A percentile compares a stretch with the other conserved stretches of the same genome.
Conservation (phyloP, 75 land plant genomes). For the Picea sitchensis region DNA sequence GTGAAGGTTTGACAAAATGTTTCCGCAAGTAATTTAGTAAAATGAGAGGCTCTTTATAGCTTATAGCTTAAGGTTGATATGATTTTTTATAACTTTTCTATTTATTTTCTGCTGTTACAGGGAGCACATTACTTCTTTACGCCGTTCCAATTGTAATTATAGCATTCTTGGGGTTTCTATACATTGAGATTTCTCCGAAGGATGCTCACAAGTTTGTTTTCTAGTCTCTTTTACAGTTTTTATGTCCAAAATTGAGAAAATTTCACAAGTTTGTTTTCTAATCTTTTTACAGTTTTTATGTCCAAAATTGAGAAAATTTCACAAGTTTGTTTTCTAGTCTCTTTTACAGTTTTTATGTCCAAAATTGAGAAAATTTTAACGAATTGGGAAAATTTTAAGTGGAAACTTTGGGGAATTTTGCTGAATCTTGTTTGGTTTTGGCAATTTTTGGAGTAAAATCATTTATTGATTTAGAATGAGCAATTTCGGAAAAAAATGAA, state of each 20-base stretch:
- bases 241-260: not conserved
- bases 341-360: not conserved
- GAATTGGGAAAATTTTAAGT: too few relatives aligned
- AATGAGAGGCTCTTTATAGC: not conserved
- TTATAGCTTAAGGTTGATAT: not conserved
- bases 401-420: too few relatives aligned
- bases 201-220: constrained; percentile 20
- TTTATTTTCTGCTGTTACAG: constrained; percentile 18
- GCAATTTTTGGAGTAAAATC: too few relatives aligned
- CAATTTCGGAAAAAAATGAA: too few relatives aligned
- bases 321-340: constrained; percentile 12
- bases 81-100: not conserved
- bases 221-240: not conserved
- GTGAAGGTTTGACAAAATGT: not conserved
- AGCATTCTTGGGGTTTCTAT: constrained; percentile 32
- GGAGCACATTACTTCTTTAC: constrained; percentile 44
- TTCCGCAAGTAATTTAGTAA: not conserved
- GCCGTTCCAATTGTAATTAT: constrained; percentile 45
- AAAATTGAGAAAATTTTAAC: not conserved
- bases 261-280: too few relatives aligned
- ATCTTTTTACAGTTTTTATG: too few relatives aligned
- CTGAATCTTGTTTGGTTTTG: too few relatives aligned
- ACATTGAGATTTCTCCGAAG: constrained; percentile 32
- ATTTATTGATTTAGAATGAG: too few relatives aligned
- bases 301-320: not conserved